Conservation (phyloP, 495 filamentous ascomycete species). For the Neurospora sp. region DNA sequence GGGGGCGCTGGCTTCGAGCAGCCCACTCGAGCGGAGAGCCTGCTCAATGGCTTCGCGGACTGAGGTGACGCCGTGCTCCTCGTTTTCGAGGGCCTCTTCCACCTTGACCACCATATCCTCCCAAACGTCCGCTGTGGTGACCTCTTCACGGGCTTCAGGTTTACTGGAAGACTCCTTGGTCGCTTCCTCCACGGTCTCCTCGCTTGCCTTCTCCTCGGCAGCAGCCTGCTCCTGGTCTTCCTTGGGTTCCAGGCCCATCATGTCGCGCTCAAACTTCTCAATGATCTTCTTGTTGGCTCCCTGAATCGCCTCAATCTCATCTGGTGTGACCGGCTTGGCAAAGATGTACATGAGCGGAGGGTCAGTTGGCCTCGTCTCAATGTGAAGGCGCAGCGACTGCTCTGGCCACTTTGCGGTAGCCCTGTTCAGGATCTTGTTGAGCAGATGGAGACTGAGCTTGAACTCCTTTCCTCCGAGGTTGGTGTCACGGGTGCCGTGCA, state of each 20-base stretch:
- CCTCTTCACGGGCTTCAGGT: constrained; percentile 9
- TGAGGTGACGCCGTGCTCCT: constrained; percentile 36
- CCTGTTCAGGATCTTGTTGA: constrained; percentile 68
- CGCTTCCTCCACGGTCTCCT: constrained; percentile 4
- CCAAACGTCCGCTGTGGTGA: constrained; percentile 30
- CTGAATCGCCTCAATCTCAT: constrained; percentile 67
- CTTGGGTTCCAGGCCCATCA: constrained; percentile 39
- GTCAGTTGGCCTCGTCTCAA: constrained; percentile 60
- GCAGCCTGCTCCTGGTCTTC: constrained; percentile 17
- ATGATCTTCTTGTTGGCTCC: constrained; percentile 47
- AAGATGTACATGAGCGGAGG: constrained; percentile 78
- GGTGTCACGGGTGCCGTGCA: constrained; percentile 63
- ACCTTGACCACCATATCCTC: constrained; percentile 44
- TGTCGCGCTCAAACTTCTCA: constrained; percentile 54
- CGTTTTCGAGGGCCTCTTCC: constrained; percentile 43
- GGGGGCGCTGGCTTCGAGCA: constrained; percentile 24
- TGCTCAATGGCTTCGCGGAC: constrained; percentile 34
- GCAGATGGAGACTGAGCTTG: constrained; percentile 60
- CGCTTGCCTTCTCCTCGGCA: not conserved
- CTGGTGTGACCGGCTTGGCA: constrained; percentile 68
- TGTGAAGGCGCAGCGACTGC: constrained; percentile 70
- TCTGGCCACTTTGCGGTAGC: constrained; percentile 63
- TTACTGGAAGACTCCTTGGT: not conserved
- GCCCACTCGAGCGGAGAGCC: constrained; percentile 34
- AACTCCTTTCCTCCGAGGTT: constrained; percentile 81